phyloP scores from a whole-genome alignment of 345 rosid genomes.

The Arabis hirsuta region DNA sequence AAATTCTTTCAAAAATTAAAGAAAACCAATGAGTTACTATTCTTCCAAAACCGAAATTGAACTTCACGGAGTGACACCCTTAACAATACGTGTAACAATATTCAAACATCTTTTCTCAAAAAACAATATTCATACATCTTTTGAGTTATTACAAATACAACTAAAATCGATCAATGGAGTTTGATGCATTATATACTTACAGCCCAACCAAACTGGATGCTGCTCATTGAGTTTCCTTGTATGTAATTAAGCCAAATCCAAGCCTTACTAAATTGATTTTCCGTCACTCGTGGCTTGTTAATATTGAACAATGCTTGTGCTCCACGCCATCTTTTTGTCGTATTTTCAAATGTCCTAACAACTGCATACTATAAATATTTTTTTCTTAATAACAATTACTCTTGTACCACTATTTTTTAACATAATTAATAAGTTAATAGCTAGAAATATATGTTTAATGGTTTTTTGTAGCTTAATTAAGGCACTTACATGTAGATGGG shows the following conservation, averaged over 20 bases:
- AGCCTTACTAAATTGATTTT: conserved; percentile 35
- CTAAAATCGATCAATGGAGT: background rate
- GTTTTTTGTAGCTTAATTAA: background rate
- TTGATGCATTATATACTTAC: conserved; percentile 27
- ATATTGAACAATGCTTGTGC: conserved; percentile 38
- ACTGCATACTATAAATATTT: conserved; percentile 30
- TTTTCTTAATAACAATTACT: background rate
- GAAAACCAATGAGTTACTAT: no score
- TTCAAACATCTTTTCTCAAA: background rate
- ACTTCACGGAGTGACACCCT: background rate
- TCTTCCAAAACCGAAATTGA: no score
- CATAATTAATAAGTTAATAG: background rate
- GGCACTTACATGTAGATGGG: conserved; percentile 29
- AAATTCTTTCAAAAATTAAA: no score
- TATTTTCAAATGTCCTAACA: conserved; percentile 32
- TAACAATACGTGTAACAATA: background rate
- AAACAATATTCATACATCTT: background rate
- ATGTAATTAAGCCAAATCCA: conserved; percentile 39
- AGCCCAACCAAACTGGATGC: conserved; percentile 41
- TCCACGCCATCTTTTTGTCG: conserved; percentile 39
- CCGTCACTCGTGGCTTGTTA: conserved; percentile 14
- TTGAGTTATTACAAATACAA: background rate
- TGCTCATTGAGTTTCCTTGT: conserved; percentile 19
- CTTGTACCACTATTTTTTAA: background rate
- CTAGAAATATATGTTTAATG: background rate